Conservation (phyloP, 2,329 filamentous ascomycete species). For the Pseudophaeomoniella oleicola region DNA sequence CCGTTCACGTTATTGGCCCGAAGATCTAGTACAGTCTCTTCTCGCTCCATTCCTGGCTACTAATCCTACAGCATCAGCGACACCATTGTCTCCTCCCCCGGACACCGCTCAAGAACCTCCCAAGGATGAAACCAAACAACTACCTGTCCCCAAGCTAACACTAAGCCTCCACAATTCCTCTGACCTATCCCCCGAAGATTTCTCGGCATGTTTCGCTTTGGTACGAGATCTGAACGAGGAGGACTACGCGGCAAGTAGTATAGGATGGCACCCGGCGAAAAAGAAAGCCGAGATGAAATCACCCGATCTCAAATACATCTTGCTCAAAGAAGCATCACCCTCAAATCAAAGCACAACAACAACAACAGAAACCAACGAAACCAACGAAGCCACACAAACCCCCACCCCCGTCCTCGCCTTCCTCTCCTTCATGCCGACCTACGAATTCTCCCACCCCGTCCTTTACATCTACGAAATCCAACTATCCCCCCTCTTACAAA, state of each 20-base stretch:
- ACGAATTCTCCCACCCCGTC: slow-evolving; percentile 39
- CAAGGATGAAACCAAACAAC: slow-evolving; percentile 7
- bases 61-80: background rate
- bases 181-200: slow-evolving; percentile 21
- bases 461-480: slow-evolving; percentile 53
- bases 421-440: slow-evolving; percentile 41
- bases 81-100: slow-evolving; percentile 1
- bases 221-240: slow-evolving; percentile 38
- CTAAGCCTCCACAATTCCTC: slow-evolving; percentile 12
- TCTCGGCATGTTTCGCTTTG: slow-evolving; percentile 37
- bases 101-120: slow-evolving; percentile 1
- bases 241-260: slow-evolving; percentile 36
- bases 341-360: background rate
- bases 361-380: background rate
- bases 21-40: slow-evolving; percentile 5
- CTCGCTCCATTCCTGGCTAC: slow-evolving; percentile 5
- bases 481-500: slow-evolving; percentile 27
- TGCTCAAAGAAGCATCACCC: slow-evolving; percentile 20
- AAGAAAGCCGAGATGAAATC: slow-evolving; percentile 45
- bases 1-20: slow-evolving; percentile 9
- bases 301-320: slow-evolving; percentile 42
- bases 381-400: background rate
- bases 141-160: slow-evolving; percentile 18
- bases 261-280: slow-evolving; percentile 38
- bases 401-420: slow-evolving; percentile 22